Conservation (phyloP, 208 protist genomes). For the Sergeia podlipaevii region DNA sequence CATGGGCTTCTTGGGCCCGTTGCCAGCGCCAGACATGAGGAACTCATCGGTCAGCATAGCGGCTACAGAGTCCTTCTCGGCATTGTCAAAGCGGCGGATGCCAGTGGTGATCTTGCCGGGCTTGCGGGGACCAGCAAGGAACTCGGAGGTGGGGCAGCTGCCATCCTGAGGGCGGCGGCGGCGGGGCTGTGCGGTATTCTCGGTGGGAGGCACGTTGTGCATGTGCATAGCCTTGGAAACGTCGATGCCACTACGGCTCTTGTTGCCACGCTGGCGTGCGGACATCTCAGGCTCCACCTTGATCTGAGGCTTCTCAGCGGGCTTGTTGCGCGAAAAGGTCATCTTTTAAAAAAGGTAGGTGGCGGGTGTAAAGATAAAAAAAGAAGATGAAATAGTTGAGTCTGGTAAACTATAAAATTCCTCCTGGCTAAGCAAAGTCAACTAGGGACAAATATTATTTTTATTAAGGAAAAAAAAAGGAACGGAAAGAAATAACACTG, state of each 20-base stretch:
- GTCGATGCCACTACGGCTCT: constrained; percentile 28
- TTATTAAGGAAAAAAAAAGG: neutral
- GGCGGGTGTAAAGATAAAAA: too few species aligned
- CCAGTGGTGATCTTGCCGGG: constrained; percentile 50
- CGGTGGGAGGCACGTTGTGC: constrained; percentile 2
- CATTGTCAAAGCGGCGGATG: constrained; percentile 59
- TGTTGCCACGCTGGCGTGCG: constrained; percentile 17
- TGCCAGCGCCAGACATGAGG: constrained; percentile 32
- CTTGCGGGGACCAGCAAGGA: constrained; percentile 58
- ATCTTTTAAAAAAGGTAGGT: neutral
- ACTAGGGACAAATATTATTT: too few species aligned
- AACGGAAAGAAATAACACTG: constrained; percentile 2
- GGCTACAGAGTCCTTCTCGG: constrained; percentile 47
- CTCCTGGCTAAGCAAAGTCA: too few species aligned
- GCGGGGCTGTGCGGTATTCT: constrained; percentile 10
- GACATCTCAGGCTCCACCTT: constrained; percentile 11
- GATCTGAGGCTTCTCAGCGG: neutral
- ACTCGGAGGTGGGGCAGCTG: constrained; percentile 54
- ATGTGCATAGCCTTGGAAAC: constrained; percentile 25
- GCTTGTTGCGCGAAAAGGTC: constrained; percentile 4
- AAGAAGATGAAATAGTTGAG: too few species aligned
- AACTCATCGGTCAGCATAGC: constrained; percentile 73
- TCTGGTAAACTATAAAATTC: neutral
- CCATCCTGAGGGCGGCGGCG: constrained; percentile 17
- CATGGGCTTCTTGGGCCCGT: neutral